A percentile compares a stretch with the other conserved stretches of the same genome.
phyloP scores from a whole-genome alignment of 352 stramenopile genomes.

The Pythium volutum region DNA sequence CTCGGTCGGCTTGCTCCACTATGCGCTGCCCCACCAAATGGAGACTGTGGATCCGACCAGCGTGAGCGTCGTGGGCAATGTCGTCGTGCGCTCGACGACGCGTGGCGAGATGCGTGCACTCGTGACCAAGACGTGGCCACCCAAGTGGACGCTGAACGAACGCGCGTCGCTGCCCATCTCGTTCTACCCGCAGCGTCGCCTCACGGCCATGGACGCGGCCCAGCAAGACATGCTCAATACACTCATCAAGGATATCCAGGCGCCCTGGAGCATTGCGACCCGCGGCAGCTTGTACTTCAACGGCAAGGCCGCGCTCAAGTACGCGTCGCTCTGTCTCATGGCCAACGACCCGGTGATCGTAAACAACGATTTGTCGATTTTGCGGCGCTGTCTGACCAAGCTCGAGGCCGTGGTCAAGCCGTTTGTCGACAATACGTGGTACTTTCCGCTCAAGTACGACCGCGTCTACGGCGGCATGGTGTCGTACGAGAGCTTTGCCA shows the following conservation, averaged over 20 bases:
- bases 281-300: constrained; percentile 75
- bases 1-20: constrained; percentile 56
- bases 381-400: constrained; percentile 61
- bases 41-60: constrained; percentile 44
- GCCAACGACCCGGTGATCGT: constrained; percentile 66
- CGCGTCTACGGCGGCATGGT: constrained; percentile 55
- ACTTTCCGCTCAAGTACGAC: constrained; percentile 64
- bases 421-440: constrained; percentile 65
- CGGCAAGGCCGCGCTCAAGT: constrained; percentile 72
- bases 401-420: constrained; percentile 50
- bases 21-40: constrained; percentile 54
- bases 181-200: constrained; percentile 52
- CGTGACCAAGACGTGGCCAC: constrained; percentile 38
- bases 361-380: constrained; percentile 44
- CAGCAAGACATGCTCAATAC: constrained; percentile 40
- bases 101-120: constrained; percentile 54
- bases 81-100: constrained; percentile 46
- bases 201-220: constrained; percentile 35
- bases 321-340: constrained; percentile 71
- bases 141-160: constrained; percentile 50
- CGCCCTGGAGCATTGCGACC: constrained; percentile 44
- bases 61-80: constrained; percentile 31
- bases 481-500: constrained; percentile 54
- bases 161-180: constrained; percentile 39
- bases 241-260: constrained; percentile 51